These are phyloP conservation scores for Trifolium repens DNA, from an alignment of 306 rosid species.

Conservation along the genomic window DNA sequence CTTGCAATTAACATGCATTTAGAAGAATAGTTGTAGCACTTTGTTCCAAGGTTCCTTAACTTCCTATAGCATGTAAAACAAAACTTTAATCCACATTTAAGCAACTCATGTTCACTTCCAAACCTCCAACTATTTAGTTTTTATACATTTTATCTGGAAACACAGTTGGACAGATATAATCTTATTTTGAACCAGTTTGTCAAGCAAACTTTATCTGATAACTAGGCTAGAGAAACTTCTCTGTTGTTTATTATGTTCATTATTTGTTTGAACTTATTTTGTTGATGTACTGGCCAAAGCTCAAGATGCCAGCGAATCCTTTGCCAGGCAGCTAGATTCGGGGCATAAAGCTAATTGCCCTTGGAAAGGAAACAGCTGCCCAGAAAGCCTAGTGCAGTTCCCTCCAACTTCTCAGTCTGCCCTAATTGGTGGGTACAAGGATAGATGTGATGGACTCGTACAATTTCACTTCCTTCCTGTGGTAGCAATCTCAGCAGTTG, in stretches of 20 bases:
- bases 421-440: slow-evolving; percentile 91
- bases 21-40: not conserved
- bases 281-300: slow-evolving; percentile 56
- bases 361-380: slow-evolving; percentile 97
- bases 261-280: slow-evolving; percentile 39
- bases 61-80: slow-evolving; percentile 2
- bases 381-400: slow-evolving; percentile 97
- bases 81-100: not conserved
- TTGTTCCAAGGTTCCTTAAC: slow-evolving; percentile 28
- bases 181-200: slow-evolving; percentile 26
- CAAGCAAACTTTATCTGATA: slow-evolving; percentile 18
- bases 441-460: slow-evolving; percentile 94
- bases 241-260: slow-evolving; percentile 30
- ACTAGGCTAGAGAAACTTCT: slow-evolving; percentile 35
- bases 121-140: slow-evolving; percentile 11
- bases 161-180: slow-evolving; percentile 4
- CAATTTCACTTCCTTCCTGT: slow-evolving; percentile 85
- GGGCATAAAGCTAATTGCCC: slow-evolving; percentile 84
- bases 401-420: slow-evolving; percentile 95
- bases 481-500: slow-evolving; percentile 82
- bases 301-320: slow-evolving; percentile 78
- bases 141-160: slow-evolving; percentile 12
- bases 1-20: not conserved
- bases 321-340: slow-evolving; percentile 83
- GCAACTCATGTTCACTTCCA: slow-evolving; percentile 11